Evolutionary conservation across 1,284 basidiomycete species (phyloP).

Genomic region (Takashimella koratensis): DNA sequence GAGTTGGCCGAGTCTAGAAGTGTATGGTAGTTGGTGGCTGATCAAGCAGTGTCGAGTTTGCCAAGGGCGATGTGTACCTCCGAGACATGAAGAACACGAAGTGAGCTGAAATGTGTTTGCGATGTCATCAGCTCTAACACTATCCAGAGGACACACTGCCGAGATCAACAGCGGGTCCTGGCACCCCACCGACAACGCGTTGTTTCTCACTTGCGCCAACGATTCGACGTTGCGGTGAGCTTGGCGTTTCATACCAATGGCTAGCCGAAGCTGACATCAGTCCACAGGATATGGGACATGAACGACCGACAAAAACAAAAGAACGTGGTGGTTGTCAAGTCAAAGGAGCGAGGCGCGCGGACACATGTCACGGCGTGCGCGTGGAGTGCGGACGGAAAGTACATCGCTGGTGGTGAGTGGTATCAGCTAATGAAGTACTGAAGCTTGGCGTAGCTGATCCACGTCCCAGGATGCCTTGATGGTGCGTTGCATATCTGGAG

Average conservation of each 20-base stretch:
- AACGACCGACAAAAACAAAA: conserved; percentile 86
- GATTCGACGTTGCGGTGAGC: conserved; percentile 87
- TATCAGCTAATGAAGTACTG: conserved; percentile 75
- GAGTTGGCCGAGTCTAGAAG: conserved; percentile 48
- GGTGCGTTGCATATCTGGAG: conserved; percentile 92
- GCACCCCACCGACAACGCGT: conserved; percentile 77
- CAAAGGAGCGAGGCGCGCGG: conserved; percentile 89
- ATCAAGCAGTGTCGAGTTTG: conserved; percentile 65
- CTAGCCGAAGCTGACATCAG: conserved; percentile 4
- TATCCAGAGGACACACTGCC: conserved; percentile 88
- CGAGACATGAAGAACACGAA: conserved; percentile 96
- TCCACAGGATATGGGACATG: conserved; percentile 81
- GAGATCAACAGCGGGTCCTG: conserved; percentile 85
- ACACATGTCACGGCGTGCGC: conserved; percentile 85
- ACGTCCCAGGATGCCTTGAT: conserved; percentile 78
- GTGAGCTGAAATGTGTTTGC: too few species aligned
- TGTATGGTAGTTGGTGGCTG: not conserved
- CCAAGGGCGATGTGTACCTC: conserved; percentile 96
- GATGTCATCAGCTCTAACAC: too few species aligned
- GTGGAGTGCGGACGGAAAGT: conserved; percentile 78
- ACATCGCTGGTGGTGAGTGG: conserved; percentile 78
- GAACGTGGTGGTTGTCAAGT: conserved; percentile 90
- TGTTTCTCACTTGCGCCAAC: conserved; percentile 88
- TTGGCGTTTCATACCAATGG: not conserved
- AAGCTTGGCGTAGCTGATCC: conserved; percentile 88